phyloP scores from a whole-genome alignment of 306 rosid species.

The Cicer chorassanicum region DNA sequence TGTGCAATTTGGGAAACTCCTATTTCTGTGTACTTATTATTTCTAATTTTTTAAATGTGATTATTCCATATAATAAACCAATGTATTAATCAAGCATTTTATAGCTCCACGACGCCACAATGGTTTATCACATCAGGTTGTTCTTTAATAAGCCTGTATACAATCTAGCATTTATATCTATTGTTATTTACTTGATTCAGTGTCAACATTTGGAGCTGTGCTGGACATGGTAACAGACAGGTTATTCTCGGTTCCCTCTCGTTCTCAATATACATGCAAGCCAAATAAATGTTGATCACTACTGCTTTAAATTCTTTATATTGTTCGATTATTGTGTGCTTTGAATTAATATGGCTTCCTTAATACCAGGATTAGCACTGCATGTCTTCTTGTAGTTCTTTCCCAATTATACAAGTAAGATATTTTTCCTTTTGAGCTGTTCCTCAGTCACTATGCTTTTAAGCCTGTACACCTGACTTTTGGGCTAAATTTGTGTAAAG shows the following conservation, averaged over 20 bases:
- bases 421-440: constrained; percentile 29
- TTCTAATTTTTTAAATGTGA: background rate
- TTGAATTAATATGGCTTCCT: constrained; percentile 48
- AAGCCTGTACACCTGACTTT: constrained; percentile 49
- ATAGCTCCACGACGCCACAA: background rate
- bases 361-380: constrained; percentile 90
- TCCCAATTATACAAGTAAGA: constrained; percentile 87
- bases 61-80: constrained; percentile 15
- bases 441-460: constrained; percentile 37
- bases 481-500: constrained; percentile 56
- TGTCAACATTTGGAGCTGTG: constrained; percentile 98
- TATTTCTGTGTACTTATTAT: constrained; percentile 3
- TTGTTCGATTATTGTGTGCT: constrained; percentile 36
- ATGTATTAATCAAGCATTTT: constrained; percentile 26
- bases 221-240: constrained; percentile 99
- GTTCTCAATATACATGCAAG: constrained; percentile 8
- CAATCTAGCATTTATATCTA: constrained; percentile 24
- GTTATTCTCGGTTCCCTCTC: constrained; percentile 49
- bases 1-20: constrained; percentile 23
- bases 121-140: constrained; percentile 5
- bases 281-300: constrained; percentile 31
- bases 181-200: constrained; percentile 59
- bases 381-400: constrained; percentile 89
- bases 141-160: constrained; percentile 1
- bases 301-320: constrained; percentile 31